Base-by-base conservation (phyloP, 169 alveolate genomes). In the Plasmodium malariae region DNA sequence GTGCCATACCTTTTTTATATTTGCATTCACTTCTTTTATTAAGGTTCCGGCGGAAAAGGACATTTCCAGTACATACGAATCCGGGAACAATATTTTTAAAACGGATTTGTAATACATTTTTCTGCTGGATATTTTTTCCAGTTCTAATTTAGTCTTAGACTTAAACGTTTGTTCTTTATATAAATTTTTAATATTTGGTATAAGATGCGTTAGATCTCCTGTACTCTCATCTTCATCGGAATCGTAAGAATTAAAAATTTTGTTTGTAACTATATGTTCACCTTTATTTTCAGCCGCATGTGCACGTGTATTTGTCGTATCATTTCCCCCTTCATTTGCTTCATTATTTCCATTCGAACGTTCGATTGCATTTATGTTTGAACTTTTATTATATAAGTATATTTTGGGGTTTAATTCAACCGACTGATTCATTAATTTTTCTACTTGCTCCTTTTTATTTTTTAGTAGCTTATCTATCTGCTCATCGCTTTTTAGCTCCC, bases 41-140 rank as follows among this genome's bases (percentile, higher is more conserved):
- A 36, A 28, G 6, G 89, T 78, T 28, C 89, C 89, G 12, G 89
- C 45, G 24, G 89, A 62, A 63, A 78, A 78, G n/a, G 89, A 78
- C 68, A 78, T 43, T 78, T 78, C 89, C 19, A 78, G 67, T 24
- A 78, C 55, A 65, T 78, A 78, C 5, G 37, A 21, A 78, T 78
- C 89, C 2, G 89, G 89, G 40, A 78, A 78, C 34, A 78, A 55
- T n/a, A 78, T 78, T 78, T 78, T 78, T 55, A 78, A 62, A 45
- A 78, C 76, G 3, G 89, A 14, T 45, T 78, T 78, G 21, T 65
- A 62, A 78, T 78, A 78, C 43, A 78, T 45, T 59, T 78, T 78
- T 43, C 78, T 49, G 2, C 45, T 78, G 43, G 74, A 62, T n/a
- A 78, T 62, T 63, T 78, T 78, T 55, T 78, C 78, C 26, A 78